Evolutionary conservation across 306 rosid species (phyloP).

Genomic region (Betula pendula): DNA sequence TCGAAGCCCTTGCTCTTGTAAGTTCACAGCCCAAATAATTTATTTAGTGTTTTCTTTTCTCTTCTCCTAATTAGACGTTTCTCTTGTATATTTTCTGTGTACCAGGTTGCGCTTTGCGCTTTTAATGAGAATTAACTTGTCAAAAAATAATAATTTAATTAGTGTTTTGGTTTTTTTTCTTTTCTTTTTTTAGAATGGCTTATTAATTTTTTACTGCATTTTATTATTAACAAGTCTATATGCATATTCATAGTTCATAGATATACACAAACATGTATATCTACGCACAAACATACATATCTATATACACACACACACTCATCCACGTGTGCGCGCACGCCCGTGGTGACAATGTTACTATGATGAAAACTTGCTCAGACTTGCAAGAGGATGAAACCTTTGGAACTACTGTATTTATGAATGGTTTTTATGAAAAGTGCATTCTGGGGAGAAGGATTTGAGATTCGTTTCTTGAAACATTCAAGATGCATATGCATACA

Average conservation of each 20-base stretch:
- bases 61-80: too few species aligned
- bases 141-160: too few species aligned
- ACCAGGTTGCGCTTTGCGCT: too few species aligned
- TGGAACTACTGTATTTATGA: not conserved
- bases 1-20: slow-evolving; percentile 99
- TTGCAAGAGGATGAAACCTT: not conserved
- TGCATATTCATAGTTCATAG: not conserved
- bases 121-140: too few species aligned
- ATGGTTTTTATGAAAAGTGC: not conserved
- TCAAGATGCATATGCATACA: not conserved
- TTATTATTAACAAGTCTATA: not conserved
- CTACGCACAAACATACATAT: not conserved
- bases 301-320: not conserved
- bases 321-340: not conserved
- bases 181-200: not conserved
- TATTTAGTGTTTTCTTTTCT: not conserved
- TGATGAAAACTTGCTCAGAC: slow-evolving; percentile 14
- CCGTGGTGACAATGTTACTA: not conserved
- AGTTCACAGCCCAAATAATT: slow-evolving; percentile 25
- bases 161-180: too few species aligned
- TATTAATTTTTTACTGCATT: not conserved
- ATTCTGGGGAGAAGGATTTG: not conserved
- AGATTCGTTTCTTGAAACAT: not conserved
- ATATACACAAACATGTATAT: not conserved
- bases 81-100: too few species aligned